Evolutionary conservation across 2,329 filamentous ascomycete genomes (phyloP), one percentile per base, ranked within the genome.

Genomic region (Alternaria brassicae): DNA sequence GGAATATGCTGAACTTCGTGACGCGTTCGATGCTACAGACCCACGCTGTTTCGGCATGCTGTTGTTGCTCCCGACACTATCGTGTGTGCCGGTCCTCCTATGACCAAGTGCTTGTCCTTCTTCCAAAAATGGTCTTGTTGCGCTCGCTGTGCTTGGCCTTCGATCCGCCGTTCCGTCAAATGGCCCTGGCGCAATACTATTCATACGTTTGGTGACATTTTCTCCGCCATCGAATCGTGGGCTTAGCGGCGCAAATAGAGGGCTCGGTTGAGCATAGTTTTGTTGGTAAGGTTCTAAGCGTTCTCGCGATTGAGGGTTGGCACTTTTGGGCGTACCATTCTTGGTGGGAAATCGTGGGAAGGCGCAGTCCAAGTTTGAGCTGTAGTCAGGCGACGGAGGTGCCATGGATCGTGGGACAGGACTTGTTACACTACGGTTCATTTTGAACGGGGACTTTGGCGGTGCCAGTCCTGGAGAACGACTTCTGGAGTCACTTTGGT

Each of bases 141-240:
- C 65, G 78, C 77, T 62, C 9, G 72, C 65, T 55, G 71, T 74
- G 34, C 72, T 74, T 23, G 75, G 75, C 55, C 72, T 71, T 40
- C 73, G 66, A 28, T 73, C 66, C 30, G 63, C 51, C 77, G 30
- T 65, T 44, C 82, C 74, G 63, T 88, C 86, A 67, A 91, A 91
- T 0, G 89, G 89, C 0, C 88, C 89, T 1, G 89, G 86, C 1
- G 86, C 83, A 69, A 91, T 89, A 8, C 80, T 84, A 65, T 91
- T 85, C 82, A 91, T 86, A 51, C 87, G 84, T 62, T 86, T 83
- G 66, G 90, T 70, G 27, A 91, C 47, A 52, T 76, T 81, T 48
- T 75, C 78, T 58, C 77, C 78, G 17, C 72, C 79, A 64, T 77
- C 76, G 2, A 70, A 72, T 32, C 74, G 75, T 25, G 86, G 85